phyloP scores from a whole-genome alignment of 2,329 filamentous ascomycete species.

The Epicoccum nigrum region DNA sequence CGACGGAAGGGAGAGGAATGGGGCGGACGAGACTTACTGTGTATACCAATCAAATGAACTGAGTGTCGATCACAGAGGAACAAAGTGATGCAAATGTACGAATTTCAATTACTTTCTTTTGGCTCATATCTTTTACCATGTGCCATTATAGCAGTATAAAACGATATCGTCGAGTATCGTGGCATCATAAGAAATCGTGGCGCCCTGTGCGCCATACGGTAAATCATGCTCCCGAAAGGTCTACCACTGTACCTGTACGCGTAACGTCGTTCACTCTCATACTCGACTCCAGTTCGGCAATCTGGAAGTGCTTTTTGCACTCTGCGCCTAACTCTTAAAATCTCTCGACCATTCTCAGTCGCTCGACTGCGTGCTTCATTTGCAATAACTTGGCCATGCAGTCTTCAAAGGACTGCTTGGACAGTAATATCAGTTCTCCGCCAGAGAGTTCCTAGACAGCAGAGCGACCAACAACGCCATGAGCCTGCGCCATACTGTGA shows the following conservation, averaged over 20 bases:
- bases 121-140: neutral
- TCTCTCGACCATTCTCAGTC: too few relatives aligned
- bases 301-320: too few relatives aligned
- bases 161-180: slow-evolving; percentile 10
- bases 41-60: slow-evolving; percentile 9
- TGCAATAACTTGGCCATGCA: too few relatives aligned
- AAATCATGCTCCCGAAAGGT: slow-evolving; percentile 1
- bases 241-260: slow-evolving; percentile 2
- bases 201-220: slow-evolving; percentile 6
- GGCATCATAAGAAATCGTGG: slow-evolving; percentile 15
- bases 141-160: neutral
- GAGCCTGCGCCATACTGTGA: slow-evolving; percentile 41
- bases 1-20: neutral
- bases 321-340: neutral
- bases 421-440: neutral
- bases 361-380: too few relatives aligned
- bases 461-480: slow-evolving; percentile 33
- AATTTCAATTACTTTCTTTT: slow-evolving; percentile 6
- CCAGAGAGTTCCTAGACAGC: slow-evolving; percentile 2
- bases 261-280: neutral
- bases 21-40: neutral
- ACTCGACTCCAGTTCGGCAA: neutral
- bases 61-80: neutral
- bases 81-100: slow-evolving; percentile 7
- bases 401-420: too few relatives aligned